phyloP scores from a whole-genome alignment of 305 asterid genomes.

The Plantago coronopus region DNA sequence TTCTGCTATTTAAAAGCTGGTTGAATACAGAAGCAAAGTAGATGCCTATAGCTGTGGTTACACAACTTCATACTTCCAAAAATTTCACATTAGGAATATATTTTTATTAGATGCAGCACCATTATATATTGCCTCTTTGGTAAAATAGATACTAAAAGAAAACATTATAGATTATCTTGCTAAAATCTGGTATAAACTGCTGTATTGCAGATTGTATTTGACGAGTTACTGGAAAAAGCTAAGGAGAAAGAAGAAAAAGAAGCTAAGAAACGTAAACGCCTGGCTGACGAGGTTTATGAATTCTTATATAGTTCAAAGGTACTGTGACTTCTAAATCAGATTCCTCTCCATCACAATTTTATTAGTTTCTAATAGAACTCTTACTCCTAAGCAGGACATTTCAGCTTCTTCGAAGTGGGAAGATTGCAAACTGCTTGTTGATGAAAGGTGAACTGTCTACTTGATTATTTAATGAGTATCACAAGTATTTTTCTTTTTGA shows the following conservation, averaged over 20 bases:
- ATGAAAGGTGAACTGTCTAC: conserved; percentile 56
- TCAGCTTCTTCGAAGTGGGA: conserved; percentile 79
- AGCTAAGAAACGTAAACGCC: conserved; percentile 81
- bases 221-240: conserved; percentile 58
- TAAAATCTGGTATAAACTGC: conserved; percentile 25
- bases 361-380: conserved; percentile 7
- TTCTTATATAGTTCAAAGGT: conserved; percentile 68
- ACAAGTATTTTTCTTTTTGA: conserved; percentile 6
- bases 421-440: conserved; percentile 58
- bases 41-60: not conserved
- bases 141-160: not conserved
- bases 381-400: conserved; percentile 51
- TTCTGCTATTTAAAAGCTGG: not conserved
- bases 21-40: not conserved
- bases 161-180: conserved; percentile 3
- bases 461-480: conserved; percentile 13
- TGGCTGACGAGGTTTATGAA: conserved; percentile 56
- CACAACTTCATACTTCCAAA: not conserved
- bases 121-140: not conserved
- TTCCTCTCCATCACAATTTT: conserved; percentile 13
- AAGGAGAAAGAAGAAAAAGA: conserved; percentile 91
- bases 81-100: not conserved
- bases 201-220: conserved; percentile 58
- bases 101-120: not conserved
- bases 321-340: conserved; percentile 11